Evolutionary conservation across 2,329 filamentous ascomycete species (phyloP).

Genomic region (Parascedosporium putredinis): DNA sequence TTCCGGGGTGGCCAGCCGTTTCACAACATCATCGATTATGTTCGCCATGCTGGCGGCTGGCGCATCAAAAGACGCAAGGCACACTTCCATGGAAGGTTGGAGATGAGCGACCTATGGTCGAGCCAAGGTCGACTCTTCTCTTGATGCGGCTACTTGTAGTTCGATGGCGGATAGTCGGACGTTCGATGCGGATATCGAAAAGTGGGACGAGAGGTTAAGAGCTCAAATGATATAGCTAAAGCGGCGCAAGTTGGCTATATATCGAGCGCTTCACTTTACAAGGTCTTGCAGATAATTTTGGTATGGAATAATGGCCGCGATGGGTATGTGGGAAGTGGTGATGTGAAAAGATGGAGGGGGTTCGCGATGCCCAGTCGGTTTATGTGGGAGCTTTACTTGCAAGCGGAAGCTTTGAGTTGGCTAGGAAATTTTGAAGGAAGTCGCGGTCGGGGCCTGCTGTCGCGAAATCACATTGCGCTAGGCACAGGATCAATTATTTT

Average conservation of each 20-base stretch:
- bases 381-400: background rate
- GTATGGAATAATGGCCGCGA: background rate
- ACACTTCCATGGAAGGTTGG: constrained; percentile 1
- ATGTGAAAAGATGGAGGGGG: background rate
- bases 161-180: background rate
- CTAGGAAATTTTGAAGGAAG: constrained; percentile 29
- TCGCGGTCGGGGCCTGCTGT: constrained; percentile 26
- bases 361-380: background rate
- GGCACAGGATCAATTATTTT: constrained; percentile 24
- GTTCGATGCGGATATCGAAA: background rate
- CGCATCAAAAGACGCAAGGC: constrained; percentile 8
- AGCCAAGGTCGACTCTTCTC: background rate
- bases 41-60: constrained; percentile 20
- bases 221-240: background rate
- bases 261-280: too few species aligned
- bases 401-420: constrained; percentile 11
- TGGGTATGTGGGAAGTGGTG: background rate
- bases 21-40: constrained; percentile 50
- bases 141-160: background rate
- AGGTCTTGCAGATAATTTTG: too few species aligned
- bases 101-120: background rate
- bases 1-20: constrained; percentile 46
- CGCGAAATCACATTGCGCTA: constrained; percentile 33
- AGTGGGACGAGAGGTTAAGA: background rate
- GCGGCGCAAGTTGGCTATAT: too few species aligned